Percentiles rank a stretch among this genome's conserved stretches.
phyloP scores from a whole-genome alignment of 116 monocot species.

The Papilionanthe hybrid region DNA sequence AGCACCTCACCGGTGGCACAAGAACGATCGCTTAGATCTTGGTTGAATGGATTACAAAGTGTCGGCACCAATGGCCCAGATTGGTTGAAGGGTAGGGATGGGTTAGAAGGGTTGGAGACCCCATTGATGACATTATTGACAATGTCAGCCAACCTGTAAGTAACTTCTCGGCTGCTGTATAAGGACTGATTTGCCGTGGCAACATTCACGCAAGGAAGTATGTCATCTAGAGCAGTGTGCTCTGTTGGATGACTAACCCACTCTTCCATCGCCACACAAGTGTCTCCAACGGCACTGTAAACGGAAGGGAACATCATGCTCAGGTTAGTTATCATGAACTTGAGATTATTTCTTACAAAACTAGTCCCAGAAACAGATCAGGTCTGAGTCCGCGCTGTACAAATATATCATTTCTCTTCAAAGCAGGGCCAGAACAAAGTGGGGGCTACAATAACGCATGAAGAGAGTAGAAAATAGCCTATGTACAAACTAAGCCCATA shows the following conservation, averaged over 20 bases:
- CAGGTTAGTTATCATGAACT: not conserved
- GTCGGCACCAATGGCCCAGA: constrained; percentile 56
- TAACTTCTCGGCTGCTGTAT: constrained; percentile 27
- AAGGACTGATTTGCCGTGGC: constrained; percentile 36
- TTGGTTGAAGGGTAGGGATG: constrained; percentile 27
- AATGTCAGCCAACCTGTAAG: constrained; percentile 20
- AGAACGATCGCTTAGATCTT: constrained; percentile 18
- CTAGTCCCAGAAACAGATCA: no score
- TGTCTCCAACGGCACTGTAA: constrained; percentile 27
- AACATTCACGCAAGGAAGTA: constrained; percentile 36
- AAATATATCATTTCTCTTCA: no score
- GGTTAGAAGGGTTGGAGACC: constrained; percentile 21
- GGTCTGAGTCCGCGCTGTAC: no score
- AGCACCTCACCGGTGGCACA: constrained; percentile 39
- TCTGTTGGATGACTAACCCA: constrained; percentile 32
- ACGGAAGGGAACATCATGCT: not conserved
- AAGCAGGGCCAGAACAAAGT: no score
- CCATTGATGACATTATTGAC: constrained; percentile 33
- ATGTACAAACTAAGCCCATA: no score
- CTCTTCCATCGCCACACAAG: constrained; percentile 41
- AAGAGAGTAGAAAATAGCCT: no score
- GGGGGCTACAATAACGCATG: no score
- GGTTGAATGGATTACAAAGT: constrained; percentile 53
- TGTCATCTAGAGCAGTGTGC: constrained; percentile 41
- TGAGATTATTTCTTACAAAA: no score